Percentiles rank a stretch among this genome's conserved stretches.
Conservation (phyloP, 805 yeast genomes). For the Candida rishiriensis region DNA sequence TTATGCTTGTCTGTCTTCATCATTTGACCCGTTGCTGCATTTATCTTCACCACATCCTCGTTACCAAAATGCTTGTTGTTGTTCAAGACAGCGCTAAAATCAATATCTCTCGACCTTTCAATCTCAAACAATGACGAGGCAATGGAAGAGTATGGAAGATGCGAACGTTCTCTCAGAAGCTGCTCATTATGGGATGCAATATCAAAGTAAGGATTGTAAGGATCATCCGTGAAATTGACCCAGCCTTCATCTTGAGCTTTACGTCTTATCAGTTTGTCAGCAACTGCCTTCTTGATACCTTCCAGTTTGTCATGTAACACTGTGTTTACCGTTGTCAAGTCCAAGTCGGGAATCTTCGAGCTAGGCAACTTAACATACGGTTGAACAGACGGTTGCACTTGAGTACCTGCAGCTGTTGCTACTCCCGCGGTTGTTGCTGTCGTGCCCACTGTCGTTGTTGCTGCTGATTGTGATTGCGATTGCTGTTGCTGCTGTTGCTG, state of each 20-base stretch:
- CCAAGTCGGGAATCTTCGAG: constrained; percentile 90
- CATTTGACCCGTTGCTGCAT: constrained; percentile 48
- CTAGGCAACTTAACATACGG: constrained; percentile 86
- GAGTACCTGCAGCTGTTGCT: constrained; percentile 1
- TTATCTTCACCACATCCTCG: constrained; percentile 31
- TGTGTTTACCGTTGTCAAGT: constrained; percentile 74
- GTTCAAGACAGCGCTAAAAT: constrained; percentile 40
- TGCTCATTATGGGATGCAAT: constrained; percentile 49
- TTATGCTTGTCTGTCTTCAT: constrained; percentile 36
- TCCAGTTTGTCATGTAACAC: constrained; percentile 71
- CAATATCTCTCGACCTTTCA: constrained; percentile 53
- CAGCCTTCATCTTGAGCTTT: constrained; percentile 67
- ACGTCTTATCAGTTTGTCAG: constrained; percentile 73
- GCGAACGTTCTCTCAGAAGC: constrained; percentile 46
- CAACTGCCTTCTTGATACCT: constrained; percentile 77
- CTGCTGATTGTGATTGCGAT: constrained; percentile 16
- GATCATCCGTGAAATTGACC: constrained; percentile 83
- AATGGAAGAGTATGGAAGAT: constrained; percentile 77
- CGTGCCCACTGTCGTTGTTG: constrained; percentile 3
- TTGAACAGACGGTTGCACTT: constrained; percentile 43
- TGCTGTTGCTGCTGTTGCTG: constrained; percentile 17
- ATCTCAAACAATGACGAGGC: constrained; percentile 64
- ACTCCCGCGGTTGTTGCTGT: constrained; percentile 1
- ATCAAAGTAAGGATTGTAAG: constrained; percentile 75
- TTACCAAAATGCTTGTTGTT: constrained; percentile 37